Conservation (phyloP, 2,329 filamentous ascomycete species). For the Cylindrodendrum hubeiense region DNA sequence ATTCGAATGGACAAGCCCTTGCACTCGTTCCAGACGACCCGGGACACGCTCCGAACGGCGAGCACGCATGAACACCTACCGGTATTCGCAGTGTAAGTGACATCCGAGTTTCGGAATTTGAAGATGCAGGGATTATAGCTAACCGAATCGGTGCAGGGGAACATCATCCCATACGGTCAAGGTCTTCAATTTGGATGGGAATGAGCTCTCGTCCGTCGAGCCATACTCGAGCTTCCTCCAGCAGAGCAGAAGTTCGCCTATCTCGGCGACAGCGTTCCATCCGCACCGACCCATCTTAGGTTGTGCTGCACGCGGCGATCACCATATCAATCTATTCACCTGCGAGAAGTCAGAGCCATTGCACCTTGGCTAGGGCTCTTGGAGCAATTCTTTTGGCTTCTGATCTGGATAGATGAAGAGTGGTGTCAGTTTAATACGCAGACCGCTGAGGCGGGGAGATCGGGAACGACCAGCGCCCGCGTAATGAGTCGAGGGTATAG, state of each 20-base stretch:
- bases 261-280: slow-evolving; percentile 93
- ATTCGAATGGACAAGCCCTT: slow-evolving; percentile 87
- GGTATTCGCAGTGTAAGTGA: slow-evolving; percentile 89
- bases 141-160: slow-evolving; percentile 68
- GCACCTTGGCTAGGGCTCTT: slow-evolving; percentile 46
- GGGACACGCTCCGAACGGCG: slow-evolving; percentile 83
- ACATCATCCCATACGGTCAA: slow-evolving; percentile 90
- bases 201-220: slow-evolving; percentile 84
- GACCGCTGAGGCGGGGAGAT: slow-evolving; percentile 6
- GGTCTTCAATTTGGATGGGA: slow-evolving; percentile 89
- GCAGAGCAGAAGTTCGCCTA: slow-evolving; percentile 83
- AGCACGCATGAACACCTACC: slow-evolving; percentile 97
- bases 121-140: slow-evolving; percentile 35
- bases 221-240: slow-evolving; percentile 91
- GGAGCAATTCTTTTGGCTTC: slow-evolving; percentile 33
- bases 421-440: slow-evolving; percentile 21
- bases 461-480: slow-evolving; percentile 4
- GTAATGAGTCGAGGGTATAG: slow-evolving; percentile 18
- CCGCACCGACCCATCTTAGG: slow-evolving; percentile 93
- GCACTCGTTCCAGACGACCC: slow-evolving; percentile 79
- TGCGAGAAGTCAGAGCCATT: slow-evolving; percentile 66
- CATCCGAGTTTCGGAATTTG: background rate
- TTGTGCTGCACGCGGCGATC: slow-evolving; percentile 86
- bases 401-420: slow-evolving; percentile 19
- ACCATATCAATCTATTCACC: slow-evolving; percentile 90